Evolutionary conservation across 768 basidiomycete genomes (phyloP).

Genomic region (Psilocybe azurescens): DNA sequence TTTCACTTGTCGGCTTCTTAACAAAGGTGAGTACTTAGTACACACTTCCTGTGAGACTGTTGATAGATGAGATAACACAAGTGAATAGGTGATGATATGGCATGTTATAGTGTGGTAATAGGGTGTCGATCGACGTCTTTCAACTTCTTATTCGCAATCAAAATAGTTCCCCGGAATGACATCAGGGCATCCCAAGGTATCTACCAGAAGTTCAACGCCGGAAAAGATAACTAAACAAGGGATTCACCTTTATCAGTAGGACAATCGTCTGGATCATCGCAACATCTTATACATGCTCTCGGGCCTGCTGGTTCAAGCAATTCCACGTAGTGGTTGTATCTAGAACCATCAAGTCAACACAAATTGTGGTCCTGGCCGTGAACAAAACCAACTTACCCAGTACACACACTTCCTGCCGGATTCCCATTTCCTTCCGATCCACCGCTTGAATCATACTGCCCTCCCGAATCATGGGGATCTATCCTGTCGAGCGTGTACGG

Average conservation of each 20-base stretch:
- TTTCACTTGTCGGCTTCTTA: neutral
- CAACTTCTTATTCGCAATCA: slow-evolving; percentile 37
- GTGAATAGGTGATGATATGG: neutral
- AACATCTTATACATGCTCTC: slow-evolving; percentile 64
- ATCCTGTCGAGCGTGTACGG: slow-evolving; percentile 47
- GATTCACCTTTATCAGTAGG: slow-evolving; percentile 51
- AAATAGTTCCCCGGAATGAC: slow-evolving; percentile 63
- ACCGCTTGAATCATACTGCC: slow-evolving; percentile 65
- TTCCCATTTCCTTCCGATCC: slow-evolving; percentile 56
- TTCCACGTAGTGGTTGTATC: slow-evolving; percentile 66
- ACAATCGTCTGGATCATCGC: slow-evolving; percentile 58
- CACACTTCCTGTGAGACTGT: too few species aligned
- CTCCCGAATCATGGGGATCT: slow-evolving; percentile 53
- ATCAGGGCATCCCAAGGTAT: slow-evolving; percentile 54
- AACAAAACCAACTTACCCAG: slow-evolving; percentile 41
- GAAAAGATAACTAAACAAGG: neutral
- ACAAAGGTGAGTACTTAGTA: neutral
- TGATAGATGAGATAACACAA: neutral
- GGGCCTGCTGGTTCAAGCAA: slow-evolving; percentile 55
- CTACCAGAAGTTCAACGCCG: slow-evolving; percentile 27
- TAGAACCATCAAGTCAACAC: slow-evolving; percentile 10
- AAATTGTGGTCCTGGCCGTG: neutral
- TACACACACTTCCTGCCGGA: slow-evolving; percentile 54
- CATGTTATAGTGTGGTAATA: neutral
- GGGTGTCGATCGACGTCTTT: neutral